Evolutionary conservation across 2,329 filamentous ascomycete genomes (phyloP), one percentile per base, ranked within the genome.

Genomic region (Cadophora sp.): DNA sequence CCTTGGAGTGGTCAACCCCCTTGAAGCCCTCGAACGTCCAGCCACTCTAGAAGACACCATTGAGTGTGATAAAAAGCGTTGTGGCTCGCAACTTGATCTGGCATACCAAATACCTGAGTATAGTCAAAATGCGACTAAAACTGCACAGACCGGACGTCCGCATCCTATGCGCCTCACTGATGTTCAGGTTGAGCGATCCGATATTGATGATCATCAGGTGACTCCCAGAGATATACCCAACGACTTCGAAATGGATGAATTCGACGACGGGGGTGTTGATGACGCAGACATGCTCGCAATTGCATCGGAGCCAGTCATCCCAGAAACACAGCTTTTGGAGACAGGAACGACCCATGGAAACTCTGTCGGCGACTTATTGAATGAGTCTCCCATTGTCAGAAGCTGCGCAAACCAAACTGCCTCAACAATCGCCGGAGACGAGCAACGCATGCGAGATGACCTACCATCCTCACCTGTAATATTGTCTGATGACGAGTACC

Each of bases 241-340:
- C 22, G 62, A 62, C 40, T 67, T 58, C 31, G 51, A 63, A n/a
- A 1, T 68, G n/a, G 61, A 73, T 34, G 70, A 75, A 6, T 76
- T 75, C 59, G 68, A 48, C 26, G 26, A 71, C 50, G 71, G 75
- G 53, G 75, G 69, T 4, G 55, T 77, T 24, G 62, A 73, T 62
- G 75, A 77, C 56, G 60, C 66, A 26, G 75, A 77, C 68, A 34
- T 76, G 29, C 66, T 76, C 62, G 66, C 55, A 22, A 56, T 74
- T 31, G 27, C 65, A 8, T 56, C 71, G 16, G 65, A 72, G 50
- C 6, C 48, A 48, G 22, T 62, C 26, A 29, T 66, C 12, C 62
- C 60, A 9, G 59, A 50, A 43, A 56, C 51, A 37, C 65, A 60
- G 26, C 29, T n/a, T 4, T 16, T 48, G 11, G 11, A 16, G 6